Evolutionary conservation across 208 protist genomes (phyloP).

Genomic region (Porcisia hertigi): DNA sequence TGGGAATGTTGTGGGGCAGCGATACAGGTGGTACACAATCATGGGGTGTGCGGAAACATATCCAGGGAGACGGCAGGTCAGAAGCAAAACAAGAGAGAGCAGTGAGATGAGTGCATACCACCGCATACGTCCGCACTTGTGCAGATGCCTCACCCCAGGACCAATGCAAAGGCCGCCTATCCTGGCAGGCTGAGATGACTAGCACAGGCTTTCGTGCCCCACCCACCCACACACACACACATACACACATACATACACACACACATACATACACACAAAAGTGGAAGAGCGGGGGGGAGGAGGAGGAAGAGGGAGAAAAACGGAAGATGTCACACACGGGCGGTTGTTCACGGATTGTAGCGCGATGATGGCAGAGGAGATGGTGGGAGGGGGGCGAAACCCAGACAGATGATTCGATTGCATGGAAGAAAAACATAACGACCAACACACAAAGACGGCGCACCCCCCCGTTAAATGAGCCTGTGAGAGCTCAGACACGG

Average conservation of each 20-base stretch:
- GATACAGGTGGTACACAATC: neutral
- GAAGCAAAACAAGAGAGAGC: neutral
- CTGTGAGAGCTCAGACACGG: too few relatives aligned
- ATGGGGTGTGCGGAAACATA: neutral
- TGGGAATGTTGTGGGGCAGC: too few relatives aligned
- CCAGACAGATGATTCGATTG: too few relatives aligned
- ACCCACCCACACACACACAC: neutral
- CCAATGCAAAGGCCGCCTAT: too few relatives aligned
- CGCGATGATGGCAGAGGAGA: too few relatives aligned
- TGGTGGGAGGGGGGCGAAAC: too few relatives aligned
- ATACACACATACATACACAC: neutral
- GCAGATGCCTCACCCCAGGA: neutral
- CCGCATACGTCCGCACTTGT: neutral
- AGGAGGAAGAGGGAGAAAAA: neutral
- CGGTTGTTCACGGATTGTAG: too few relatives aligned
- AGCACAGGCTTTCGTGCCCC: too few relatives aligned
- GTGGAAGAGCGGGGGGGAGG: slow-evolving; percentile 1
- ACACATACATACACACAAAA: neutral
- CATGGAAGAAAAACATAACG: too few relatives aligned
- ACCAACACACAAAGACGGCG: too few relatives aligned
- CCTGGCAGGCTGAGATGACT: too few relatives aligned
- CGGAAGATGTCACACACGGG: neutral
- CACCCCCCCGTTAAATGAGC: too few relatives aligned
- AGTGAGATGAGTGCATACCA: neutral
- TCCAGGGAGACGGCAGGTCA: neutral